phyloP scores from a whole-genome alignment of 2,329 filamentous ascomycete genomes.

The Parastagonospora avenae region DNA sequence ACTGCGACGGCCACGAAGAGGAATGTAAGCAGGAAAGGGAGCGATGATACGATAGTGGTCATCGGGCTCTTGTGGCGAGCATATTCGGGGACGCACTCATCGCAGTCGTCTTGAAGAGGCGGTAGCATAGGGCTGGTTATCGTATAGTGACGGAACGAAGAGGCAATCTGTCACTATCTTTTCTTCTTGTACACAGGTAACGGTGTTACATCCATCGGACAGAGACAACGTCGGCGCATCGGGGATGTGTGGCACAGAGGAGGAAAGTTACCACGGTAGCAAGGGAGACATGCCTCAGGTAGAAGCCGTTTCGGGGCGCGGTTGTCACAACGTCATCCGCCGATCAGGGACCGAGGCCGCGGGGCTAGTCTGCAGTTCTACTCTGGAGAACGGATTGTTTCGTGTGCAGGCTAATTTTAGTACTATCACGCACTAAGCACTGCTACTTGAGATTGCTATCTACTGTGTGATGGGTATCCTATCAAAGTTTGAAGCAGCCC shows the following conservation, averaged over 20 bases:
- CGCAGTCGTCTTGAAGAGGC: constrained; percentile 56
- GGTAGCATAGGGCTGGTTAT: constrained; percentile 36
- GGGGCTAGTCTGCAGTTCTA: not conserved
- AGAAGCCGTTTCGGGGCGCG: constrained; percentile 18
- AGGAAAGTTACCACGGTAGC: constrained; percentile 7
- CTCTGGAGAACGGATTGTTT: constrained; percentile 3
- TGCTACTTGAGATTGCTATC: too few species aligned
- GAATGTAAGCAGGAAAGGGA: constrained; percentile 76
- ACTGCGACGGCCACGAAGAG: constrained; percentile 65
- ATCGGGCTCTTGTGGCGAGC: constrained; percentile 50
- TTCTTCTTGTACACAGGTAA: constrained; percentile 16
- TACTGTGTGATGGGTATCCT: too few species aligned
- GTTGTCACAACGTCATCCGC: constrained; percentile 25
- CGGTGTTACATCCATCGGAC: constrained; percentile 33
- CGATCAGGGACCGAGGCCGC: constrained; percentile 17
- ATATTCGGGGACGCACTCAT: constrained; percentile 63
- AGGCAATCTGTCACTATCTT: constrained; percentile 22
- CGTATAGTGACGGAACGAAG: constrained; percentile 7
- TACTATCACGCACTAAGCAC: not conserved
- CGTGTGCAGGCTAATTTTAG: constrained; percentile 1
- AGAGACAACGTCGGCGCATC: constrained; percentile 13
- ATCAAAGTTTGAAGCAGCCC: too few species aligned
- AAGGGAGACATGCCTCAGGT: constrained; percentile 15
- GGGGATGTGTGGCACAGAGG: constrained; percentile 9
- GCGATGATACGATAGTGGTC: constrained; percentile 63